Base-by-base conservation (phyloP, 495 filamentous ascomycete species). In the Sabuloglossum arenarium region DNA sequence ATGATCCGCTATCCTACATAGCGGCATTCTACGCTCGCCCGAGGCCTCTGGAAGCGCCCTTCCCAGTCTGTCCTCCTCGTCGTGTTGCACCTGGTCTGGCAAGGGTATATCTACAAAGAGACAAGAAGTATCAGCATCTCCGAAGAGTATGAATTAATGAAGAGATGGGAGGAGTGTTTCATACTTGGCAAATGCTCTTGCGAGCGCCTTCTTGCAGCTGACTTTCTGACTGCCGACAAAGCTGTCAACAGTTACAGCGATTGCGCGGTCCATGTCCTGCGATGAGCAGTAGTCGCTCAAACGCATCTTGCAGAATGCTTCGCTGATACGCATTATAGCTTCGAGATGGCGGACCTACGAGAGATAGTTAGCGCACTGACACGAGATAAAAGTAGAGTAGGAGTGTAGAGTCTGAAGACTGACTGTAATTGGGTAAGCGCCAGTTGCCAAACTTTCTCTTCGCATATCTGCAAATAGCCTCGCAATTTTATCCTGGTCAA, bases 181-280 rank as follows among this genome's bases (percentile, higher is more conserved):
- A 56, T 95, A 99, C 77, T 99, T 99, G 58, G 93, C 89, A 78
- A 99, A 99, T 16, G 93, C 89, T 57, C 93, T 75, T 11, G 86
- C 86, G 54, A 99, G 78, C 29, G 91, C 88, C 76, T 95, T 96
- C 80, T 97, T 99, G 71, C 85, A 88, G 73, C 84, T 89, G 62
- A 97, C 81, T 71, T 99, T 99, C 68, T 99, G 93, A 59, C 83
- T 88, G 58, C 87, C 86, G 28, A 99, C 86, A 67, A 99, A 99
- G 23, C 82, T 88, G 52, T 99, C 90, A 11, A 99, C 88, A 0
- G 91, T 93, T 14, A 97, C 93, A 6, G 88, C 88, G 62, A 99
- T 97, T 50, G 91, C 93, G 55, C 91, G 84, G 69, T 99, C 93
- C 58, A 99, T 94, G 65, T 99, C 93, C 57, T 81, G 78, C 16